phyloP scores from a whole-genome alignment of 2,329 filamentous ascomycete genomes.

The Seiridium cupressi region DNA sequence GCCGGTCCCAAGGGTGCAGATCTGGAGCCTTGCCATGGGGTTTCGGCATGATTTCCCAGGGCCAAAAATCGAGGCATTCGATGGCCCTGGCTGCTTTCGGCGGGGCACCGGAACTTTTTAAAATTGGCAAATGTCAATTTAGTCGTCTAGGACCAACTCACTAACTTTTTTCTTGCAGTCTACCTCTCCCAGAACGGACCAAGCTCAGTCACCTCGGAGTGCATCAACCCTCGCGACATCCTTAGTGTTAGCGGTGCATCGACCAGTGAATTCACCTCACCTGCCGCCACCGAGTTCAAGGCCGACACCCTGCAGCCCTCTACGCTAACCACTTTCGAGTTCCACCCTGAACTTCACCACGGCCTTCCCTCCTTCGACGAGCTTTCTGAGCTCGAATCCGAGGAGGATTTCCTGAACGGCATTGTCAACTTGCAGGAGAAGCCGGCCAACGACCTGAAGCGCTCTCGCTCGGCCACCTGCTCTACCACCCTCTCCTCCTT shows the following conservation, averaged over 20 bases:
- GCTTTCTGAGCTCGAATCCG: constrained; percentile 85
- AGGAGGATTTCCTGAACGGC: constrained; percentile 78
- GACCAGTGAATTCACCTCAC: constrained; percentile 62
- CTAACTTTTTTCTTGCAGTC: constrained; percentile 20
- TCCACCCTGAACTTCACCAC: constrained; percentile 47
- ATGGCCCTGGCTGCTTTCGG: constrained; percentile 3
- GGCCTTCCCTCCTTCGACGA: constrained; percentile 77
- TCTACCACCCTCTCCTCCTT: constrained; percentile 68
- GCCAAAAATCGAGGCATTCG: neutral
- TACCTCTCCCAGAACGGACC: constrained; percentile 39
- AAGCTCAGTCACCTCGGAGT: constrained; percentile 65
- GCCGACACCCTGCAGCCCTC: constrained; percentile 49
- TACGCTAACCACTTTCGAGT: constrained; percentile 49
- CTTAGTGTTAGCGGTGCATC: constrained; percentile 67
- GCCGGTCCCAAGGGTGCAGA: too few species aligned
- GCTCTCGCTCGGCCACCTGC: constrained; percentile 66
- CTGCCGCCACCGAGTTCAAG: constrained; percentile 56
- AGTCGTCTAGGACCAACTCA: constrained; percentile 20
- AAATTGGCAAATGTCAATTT: constrained; percentile 26
- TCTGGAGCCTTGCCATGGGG: too few species aligned
- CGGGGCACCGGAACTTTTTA: constrained; percentile 8
- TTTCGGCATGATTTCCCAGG: too few species aligned
- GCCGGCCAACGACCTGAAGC: constrained; percentile 61
- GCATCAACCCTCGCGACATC: constrained; percentile 88
- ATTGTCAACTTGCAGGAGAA: constrained; percentile 66